Evolutionary conservation across 352 stramenopile genomes (phyloP).

Genomic region (Globisporangium orthogonon): DNA sequence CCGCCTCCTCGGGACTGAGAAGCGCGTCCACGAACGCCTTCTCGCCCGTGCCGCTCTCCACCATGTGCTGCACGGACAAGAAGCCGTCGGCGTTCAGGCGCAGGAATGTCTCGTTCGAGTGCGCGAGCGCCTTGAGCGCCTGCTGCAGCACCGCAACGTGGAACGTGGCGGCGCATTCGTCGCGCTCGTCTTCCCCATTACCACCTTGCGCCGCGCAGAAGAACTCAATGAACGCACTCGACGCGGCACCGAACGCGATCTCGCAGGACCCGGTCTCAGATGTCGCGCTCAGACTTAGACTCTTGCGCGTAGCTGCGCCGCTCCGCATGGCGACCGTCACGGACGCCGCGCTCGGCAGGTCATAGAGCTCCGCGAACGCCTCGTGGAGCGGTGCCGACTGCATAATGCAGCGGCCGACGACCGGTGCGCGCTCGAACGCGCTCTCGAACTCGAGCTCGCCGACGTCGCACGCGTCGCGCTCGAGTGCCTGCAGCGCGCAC

Average conservation of each 20-base stretch:
- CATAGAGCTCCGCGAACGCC: slow-evolving; percentile 77
- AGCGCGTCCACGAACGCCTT: slow-evolving; percentile 79
- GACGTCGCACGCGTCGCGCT: slow-evolving; percentile 71
- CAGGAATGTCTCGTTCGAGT: slow-evolving; percentile 80
- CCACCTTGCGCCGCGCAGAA: slow-evolving; percentile 30
- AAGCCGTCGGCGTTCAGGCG: slow-evolving; percentile 78
- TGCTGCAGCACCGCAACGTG: slow-evolving; percentile 79
- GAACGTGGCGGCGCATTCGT: slow-evolving; percentile 48
- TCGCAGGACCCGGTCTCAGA: slow-evolving; percentile 75
- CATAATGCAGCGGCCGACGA: slow-evolving; percentile 79
- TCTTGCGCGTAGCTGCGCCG: slow-evolving; percentile 14
- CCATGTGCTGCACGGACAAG: slow-evolving; percentile 81
- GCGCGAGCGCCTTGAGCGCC: slow-evolving; percentile 65
- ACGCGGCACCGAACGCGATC: slow-evolving; percentile 68
- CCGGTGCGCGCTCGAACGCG: slow-evolving; percentile 64
- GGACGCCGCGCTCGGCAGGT: slow-evolving; percentile 71
- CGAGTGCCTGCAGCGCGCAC: slow-evolving; percentile 75
- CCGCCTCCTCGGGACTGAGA: slow-evolving; percentile 73
- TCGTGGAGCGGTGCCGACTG: slow-evolving; percentile 76
- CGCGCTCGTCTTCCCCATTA: slow-evolving; percentile 4
- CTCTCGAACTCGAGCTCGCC: slow-evolving; percentile 70
- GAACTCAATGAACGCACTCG: slow-evolving; percentile 80
- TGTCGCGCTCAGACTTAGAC: slow-evolving; percentile 58
- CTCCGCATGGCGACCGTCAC: slow-evolving; percentile 72
- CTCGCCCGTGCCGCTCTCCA: slow-evolving; percentile 57